A percentile compares a stretch with the other conserved stretches of the same genome.
These are phyloP conservation scores for Polytrichum commune DNA, from an alignment of 225 moss, liverwort and hornwort genomes.

Conservation along the genomic window DNA sequence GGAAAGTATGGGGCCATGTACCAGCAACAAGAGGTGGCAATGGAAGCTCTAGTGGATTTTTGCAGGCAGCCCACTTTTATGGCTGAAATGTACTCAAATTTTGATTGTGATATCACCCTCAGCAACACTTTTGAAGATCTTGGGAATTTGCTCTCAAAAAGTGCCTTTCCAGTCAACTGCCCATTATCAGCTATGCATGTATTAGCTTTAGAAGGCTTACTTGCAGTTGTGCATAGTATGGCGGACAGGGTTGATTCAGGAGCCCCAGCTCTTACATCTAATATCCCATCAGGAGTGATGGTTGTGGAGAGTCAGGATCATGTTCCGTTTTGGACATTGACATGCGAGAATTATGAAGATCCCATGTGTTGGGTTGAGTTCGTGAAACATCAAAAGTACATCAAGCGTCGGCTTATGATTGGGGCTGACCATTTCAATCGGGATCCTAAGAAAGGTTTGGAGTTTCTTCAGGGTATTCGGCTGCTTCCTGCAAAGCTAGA, in stretches of 20 bases:
- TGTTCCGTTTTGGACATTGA: conserved; percentile 95
- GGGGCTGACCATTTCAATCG: conserved; percentile 99
- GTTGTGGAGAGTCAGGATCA: conserved; percentile 81
- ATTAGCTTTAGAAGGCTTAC: conserved; percentile 87
- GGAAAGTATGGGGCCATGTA: conserved; percentile 90
- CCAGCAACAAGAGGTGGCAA: conserved; percentile 99
- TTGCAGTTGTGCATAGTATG: conserved; percentile 98
- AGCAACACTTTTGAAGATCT: conserved; percentile 97
- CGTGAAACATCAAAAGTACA: conserved; percentile 87
- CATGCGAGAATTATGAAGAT: conserved; percentile 81
- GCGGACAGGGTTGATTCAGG: conserved; percentile 92
- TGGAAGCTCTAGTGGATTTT: conserved; percentile 99
- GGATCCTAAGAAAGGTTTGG: conserved; percentile 98
- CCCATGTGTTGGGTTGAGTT: conserved; percentile 84
- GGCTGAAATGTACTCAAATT: conserved; percentile 99
- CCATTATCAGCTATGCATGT: conserved; percentile 99
- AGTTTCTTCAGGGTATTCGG: conserved; percentile 94
- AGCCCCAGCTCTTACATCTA: conserved; percentile 48
- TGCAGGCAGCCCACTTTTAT: conserved; percentile 95
- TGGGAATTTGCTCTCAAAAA: conserved; percentile 94
- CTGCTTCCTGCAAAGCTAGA: conserved; percentile 93
- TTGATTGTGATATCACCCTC: conserved; percentile 95
- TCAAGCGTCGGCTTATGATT: conserved; percentile 97
- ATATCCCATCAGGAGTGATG: conserved; percentile 50
- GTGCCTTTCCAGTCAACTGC: conserved; percentile 94